Conservation (phyloP, 306 rosid species). For the Vigna nakashimae region DNA sequence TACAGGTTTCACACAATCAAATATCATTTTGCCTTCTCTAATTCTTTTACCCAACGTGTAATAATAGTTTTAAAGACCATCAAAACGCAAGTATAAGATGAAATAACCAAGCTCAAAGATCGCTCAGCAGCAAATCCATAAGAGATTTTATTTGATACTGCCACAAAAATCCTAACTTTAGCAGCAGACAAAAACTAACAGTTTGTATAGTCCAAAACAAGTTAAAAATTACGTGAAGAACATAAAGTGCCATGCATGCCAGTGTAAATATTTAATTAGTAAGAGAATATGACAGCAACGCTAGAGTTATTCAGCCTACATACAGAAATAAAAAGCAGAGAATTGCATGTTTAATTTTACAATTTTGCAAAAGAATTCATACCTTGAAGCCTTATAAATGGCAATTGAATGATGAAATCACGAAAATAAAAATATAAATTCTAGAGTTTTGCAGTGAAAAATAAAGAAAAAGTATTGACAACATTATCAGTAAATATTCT, state of each 20-base stretch:
- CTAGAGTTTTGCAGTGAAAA: slow-evolving; percentile 2
- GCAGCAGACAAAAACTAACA: neutral
- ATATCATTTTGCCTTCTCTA: neutral
- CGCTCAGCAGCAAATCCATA: slow-evolving; percentile 5
- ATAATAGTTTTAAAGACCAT: neutral
- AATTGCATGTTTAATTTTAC: slow-evolving; percentile 1
- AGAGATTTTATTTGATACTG: neutral
- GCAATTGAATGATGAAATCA: slow-evolving; percentile 18
- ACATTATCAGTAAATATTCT: neutral
- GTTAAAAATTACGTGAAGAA: slow-evolving; percentile 15
- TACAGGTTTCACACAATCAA: neutral
- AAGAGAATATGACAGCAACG: neutral
- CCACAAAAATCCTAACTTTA: slow-evolving; percentile 20
- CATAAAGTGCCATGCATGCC: neutral
- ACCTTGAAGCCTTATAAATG: neutral
- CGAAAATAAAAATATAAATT: neutral
- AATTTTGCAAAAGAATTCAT: slow-evolving; percentile 3
- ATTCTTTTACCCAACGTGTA: neutral
- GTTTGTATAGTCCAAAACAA: slow-evolving; percentile 8
- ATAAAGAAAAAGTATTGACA: neutral
- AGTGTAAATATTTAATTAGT: slow-evolving; percentile 10
- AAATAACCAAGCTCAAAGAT: slow-evolving; percentile 21
- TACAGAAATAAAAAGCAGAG: neutral
- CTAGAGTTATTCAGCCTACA: neutral
- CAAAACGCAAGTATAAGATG: slow-evolving; percentile 21